Evolutionary conservation across 345 rosid species (phyloP).

Genomic region (Cardamine occulta): DNA sequence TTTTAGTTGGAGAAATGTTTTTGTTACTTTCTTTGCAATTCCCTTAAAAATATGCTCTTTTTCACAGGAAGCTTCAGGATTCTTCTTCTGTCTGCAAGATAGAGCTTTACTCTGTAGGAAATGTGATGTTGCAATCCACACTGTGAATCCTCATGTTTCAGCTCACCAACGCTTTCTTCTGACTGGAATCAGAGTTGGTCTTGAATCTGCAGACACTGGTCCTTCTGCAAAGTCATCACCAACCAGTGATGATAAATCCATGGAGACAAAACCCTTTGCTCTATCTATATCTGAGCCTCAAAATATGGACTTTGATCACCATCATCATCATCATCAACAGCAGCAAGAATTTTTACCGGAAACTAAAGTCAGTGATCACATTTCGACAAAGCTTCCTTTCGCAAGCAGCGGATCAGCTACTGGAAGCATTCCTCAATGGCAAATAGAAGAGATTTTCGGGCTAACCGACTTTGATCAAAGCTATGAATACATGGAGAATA

Average conservation of each 20-base stretch:
- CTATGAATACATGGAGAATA: constrained; percentile 63
- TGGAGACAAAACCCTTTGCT: constrained; percentile 49
- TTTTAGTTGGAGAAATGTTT: neutral
- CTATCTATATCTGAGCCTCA: constrained; percentile 43
- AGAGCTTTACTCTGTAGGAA: constrained; percentile 94
- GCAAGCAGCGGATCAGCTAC: constrained; percentile 65
- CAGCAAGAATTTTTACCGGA: constrained; percentile 43
- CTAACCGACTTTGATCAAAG: constrained; percentile 64
- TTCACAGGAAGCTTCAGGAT: constrained; percentile 80
- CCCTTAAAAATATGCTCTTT: neutral
- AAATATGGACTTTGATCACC: constrained; percentile 43
- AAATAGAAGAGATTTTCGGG: constrained; percentile 74
- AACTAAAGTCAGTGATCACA: constrained; percentile 43
- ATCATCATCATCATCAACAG: constrained; percentile 41
- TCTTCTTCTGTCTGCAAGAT: constrained; percentile 96
- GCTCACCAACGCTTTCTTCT: constrained; percentile 90
- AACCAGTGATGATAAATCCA: constrained; percentile 52
- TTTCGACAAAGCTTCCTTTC: constrained; percentile 48
- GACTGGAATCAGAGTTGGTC: constrained; percentile 93
- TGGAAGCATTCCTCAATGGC: constrained; percentile 78
- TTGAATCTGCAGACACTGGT: constrained; percentile 60
- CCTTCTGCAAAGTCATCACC: constrained; percentile 60
- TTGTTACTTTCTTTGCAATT: neutral
- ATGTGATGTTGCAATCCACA: constrained; percentile 88
- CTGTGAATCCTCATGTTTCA: constrained; percentile 72